Evolutionary conservation across 148 eudicot genomes (phyloP).

Genomic region (Gaultheria prostrata): DNA sequence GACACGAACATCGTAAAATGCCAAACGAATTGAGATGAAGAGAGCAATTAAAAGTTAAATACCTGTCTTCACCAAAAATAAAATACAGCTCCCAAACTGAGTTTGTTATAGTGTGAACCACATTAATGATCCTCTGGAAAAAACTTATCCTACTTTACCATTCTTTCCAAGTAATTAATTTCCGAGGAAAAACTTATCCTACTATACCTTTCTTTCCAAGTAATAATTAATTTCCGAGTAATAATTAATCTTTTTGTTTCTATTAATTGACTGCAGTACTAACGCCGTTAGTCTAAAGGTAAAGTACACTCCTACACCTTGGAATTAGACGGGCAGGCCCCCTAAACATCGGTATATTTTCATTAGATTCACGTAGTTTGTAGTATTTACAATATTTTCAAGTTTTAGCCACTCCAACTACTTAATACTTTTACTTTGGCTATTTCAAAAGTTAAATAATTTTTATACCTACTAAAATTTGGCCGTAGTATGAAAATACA

Average conservation of each 20-base stretch:
- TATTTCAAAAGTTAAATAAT: no score
- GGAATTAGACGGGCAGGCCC: not conserved
- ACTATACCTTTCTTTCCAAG: not conserved
- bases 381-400: no score
- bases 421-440: no score
- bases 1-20: no score
- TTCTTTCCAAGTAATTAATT: not conserved
- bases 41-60: no score
- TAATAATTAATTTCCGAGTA: not conserved
- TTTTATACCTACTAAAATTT: not conserved
- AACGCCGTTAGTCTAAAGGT: not conserved
- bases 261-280: not conserved
- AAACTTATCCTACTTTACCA: not conserved
- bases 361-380: not conserved
- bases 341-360: not conserved
- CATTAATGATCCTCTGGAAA: no score
- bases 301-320: not conserved
- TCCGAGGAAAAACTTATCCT: not conserved
- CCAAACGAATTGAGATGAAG: no score
- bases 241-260: not conserved
- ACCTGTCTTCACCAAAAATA: no score
- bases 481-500: not conserved
- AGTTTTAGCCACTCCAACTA: no score
- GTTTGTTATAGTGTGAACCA: no score
- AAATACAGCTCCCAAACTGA: no score